phyloP scores from a whole-genome alignment of 331 rosid species.

The Quercus phellos region DNA sequence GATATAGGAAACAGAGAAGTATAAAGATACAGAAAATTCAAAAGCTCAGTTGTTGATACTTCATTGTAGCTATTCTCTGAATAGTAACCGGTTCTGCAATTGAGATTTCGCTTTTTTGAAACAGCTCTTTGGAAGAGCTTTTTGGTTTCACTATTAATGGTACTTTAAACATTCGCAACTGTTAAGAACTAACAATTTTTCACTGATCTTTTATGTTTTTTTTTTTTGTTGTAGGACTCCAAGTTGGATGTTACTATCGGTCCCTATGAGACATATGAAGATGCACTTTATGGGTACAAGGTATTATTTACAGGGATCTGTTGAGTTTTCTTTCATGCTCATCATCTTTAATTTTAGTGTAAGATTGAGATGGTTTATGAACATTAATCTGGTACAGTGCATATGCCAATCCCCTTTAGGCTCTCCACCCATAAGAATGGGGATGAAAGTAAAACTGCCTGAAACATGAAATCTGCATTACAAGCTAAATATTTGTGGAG shows the following conservation, averaged over 20 bases:
- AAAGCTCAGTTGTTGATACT: not conserved
- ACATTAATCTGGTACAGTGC: not conserved
- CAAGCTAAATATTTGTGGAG: too few relatives aligned
- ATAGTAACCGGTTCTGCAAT: not conserved
- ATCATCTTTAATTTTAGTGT: not conserved
- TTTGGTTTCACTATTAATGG: not conserved
- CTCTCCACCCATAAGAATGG: not conserved
- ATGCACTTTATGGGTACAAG: constrained; percentile 85
- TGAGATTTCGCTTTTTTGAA: not conserved
- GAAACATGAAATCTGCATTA: too few relatives aligned
- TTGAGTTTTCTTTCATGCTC: constrained; percentile 6
- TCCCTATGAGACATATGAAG: constrained; percentile 95
- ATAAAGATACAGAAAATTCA: not conserved
- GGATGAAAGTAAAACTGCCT: not conserved
- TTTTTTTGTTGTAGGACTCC: constrained; percentile 54
- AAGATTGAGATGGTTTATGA: constrained; percentile 1
- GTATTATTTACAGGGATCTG: constrained; percentile 26
- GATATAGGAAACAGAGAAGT: not conserved
- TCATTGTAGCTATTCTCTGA: not conserved
- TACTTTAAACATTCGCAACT: not conserved
- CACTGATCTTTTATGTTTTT: constrained; percentile 6
- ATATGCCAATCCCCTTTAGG: not conserved
- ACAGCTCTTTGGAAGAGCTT: not conserved
- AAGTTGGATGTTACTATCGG: constrained; percentile 89
- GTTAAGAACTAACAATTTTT: constrained; percentile 10